Evolutionary conservation across 2,329 filamentous ascomycete genomes (phyloP).

Genomic region (Ceratocystis cacaofunesta): DNA sequence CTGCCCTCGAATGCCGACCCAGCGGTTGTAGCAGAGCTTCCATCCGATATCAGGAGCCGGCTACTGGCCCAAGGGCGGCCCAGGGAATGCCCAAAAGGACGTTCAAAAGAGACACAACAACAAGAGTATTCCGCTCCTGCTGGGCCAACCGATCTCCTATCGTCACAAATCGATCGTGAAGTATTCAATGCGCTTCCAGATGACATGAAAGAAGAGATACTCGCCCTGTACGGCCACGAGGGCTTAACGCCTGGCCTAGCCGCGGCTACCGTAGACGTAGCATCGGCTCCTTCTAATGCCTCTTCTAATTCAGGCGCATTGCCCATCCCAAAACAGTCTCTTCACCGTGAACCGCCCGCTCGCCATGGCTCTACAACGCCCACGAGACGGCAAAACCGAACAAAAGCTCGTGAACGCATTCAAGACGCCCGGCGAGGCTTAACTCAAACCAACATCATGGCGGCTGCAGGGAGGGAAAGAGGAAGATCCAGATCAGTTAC

Average conservation of each 20-base stretch:
- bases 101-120: not conserved
- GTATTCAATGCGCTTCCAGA: constrained; percentile 71
- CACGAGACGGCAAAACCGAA: constrained; percentile 26
- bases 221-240: constrained; percentile 49
- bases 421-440: constrained; percentile 43
- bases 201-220: constrained; percentile 70
- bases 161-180: constrained; percentile 73
- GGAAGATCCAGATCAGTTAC: constrained; percentile 2
- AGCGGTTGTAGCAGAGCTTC: constrained; percentile 67
- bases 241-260: constrained; percentile 26
- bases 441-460: constrained; percentile 55
- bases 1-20: constrained; percentile 73
- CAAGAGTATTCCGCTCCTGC: not conserved
- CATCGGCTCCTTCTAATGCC: constrained; percentile 21
- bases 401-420: constrained; percentile 35
- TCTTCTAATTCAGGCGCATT: not conserved
- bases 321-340: not conserved
- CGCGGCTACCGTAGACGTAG: not conserved
- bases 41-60: constrained; percentile 64
- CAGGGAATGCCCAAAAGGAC: not conserved
- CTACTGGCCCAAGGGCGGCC: constrained; percentile 44
- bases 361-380: constrained; percentile 2
- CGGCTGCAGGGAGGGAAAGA: not conserved
- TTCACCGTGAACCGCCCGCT: not conserved
- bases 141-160: constrained; percentile 34